Percentiles rank a stretch among this genome's conserved stretches.
Conservation (phyloP, 192 early-diverging fungal genomes). For the Linderina pennispora region DNA sequence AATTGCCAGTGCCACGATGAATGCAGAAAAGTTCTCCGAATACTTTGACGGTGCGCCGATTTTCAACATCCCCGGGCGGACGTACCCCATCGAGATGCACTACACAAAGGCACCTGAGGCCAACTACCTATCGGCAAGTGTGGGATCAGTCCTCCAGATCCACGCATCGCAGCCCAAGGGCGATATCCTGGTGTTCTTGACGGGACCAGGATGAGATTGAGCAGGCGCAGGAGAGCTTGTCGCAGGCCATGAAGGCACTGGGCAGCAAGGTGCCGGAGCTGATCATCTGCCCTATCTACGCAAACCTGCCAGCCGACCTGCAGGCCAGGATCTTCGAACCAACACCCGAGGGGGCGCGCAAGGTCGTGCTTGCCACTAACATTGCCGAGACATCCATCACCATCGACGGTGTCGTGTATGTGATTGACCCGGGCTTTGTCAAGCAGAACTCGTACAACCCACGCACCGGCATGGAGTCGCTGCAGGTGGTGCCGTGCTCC, state of each 20-base stretch:
- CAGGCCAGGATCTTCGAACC: conserved; percentile 97
- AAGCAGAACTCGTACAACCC: conserved; percentile 97
- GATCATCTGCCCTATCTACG: conserved; percentile 94
- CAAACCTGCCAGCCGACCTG: conserved; percentile 92
- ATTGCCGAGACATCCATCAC: conserved; percentile 99
- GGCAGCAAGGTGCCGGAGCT: conserved; percentile 87
- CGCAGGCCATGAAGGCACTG: conserved; percentile 67
- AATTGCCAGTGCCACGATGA: conserved; percentile 97
- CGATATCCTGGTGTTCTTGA: conserved; percentile 94
- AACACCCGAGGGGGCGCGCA: conserved; percentile 87
- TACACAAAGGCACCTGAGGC: conserved; percentile 97
- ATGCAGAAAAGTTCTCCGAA: conserved; percentile 91
- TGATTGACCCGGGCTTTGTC: conserved; percentile 97
- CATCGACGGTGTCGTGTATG: conserved; percentile 93
- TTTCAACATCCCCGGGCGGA: conserved; percentile 90
- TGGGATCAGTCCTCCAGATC: conserved; percentile 89
- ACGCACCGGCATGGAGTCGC: conserved; percentile 91
- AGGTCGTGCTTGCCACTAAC: conserved; percentile 96
- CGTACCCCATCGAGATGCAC: conserved; percentile 89
- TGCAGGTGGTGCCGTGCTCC: conserved; percentile 93
- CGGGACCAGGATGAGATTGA: conserved; percentile 99
- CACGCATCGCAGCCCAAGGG: conserved; percentile 85
- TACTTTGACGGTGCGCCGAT: conserved; percentile 95
- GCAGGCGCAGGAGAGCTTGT: conserved; percentile 72
- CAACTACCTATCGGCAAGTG: conserved; percentile 90